Evolutionary conservation across 106 monocot genomes (phyloP).

Genomic region (Amphibolis antarctica): DNA sequence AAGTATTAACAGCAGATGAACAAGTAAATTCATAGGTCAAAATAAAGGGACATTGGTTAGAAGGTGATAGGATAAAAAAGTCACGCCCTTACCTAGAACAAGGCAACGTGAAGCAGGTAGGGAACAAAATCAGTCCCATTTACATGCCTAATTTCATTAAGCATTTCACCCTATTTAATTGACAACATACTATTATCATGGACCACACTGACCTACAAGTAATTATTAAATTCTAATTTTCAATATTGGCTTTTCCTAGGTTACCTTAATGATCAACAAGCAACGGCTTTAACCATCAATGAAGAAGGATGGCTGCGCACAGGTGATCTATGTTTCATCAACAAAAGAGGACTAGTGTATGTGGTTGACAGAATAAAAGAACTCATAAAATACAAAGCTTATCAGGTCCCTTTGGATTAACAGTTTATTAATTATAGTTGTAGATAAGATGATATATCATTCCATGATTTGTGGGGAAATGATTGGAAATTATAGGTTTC

Average conservation of each 20-base stretch:
- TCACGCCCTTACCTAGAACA: no score
- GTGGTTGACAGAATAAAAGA: constrained; percentile 74
- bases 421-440: no score
- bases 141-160: no score
- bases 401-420: constrained; percentile 28
- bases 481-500: no score
- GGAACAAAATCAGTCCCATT: no score
- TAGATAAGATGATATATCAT: no score
- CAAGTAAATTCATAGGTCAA: no score
- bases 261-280: constrained; percentile 54
- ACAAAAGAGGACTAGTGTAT: constrained; percentile 41
- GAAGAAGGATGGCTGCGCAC: constrained; percentile 65
- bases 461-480: no score
- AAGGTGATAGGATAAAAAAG: no score
- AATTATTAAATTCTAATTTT: background rate
- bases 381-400: constrained; percentile 84
- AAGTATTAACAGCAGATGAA: no score
- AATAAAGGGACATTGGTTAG: no score
- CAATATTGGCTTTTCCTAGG: constrained; percentile 18
- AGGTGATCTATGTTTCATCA: constrained; percentile 67
- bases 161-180: background rate
- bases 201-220: background rate
- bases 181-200: background rate
- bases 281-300: constrained; percentile 43
- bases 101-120: no score